These are phyloP conservation scores for Apiosordaria backusii DNA, from an alignment of 495 filamentous ascomycete species.

Conservation along the genomic window DNA sequence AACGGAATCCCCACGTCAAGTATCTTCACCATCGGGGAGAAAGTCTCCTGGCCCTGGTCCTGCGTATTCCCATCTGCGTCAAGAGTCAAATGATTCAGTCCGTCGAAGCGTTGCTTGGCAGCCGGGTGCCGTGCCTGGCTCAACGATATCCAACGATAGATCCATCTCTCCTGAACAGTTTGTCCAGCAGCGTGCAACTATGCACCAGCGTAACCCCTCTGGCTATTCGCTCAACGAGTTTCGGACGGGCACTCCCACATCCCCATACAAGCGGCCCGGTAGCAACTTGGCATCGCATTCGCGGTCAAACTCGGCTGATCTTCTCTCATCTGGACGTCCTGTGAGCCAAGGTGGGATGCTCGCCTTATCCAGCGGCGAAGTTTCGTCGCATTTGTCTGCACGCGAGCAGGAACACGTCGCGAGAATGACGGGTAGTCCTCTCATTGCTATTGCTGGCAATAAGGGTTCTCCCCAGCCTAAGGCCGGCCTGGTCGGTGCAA, in stretches of 20 bases:
- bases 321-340: slow-evolving; percentile 32
- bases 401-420: slow-evolving; percentile 92
- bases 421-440: slow-evolving; percentile 75
- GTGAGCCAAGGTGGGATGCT: slow-evolving; percentile 35
- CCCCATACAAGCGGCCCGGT: slow-evolving; percentile 22
- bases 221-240: slow-evolving; percentile 49
- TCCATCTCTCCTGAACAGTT: slow-evolving; percentile 66
- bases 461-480: slow-evolving; percentile 48
- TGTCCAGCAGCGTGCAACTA: slow-evolving; percentile 76
- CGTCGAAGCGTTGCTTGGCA: slow-evolving; percentile 75
- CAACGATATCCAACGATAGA: slow-evolving; percentile 37
- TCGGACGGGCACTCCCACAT: slow-evolving; percentile 42
- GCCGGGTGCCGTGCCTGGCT: slow-evolving; percentile 55
- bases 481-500: slow-evolving; percentile 68
- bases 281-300: slow-evolving; percentile 39
- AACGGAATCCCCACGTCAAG: slow-evolving; percentile 38
- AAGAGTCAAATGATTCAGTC: slow-evolving; percentile 45
- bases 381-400: slow-evolving; percentile 73
- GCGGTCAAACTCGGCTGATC: slow-evolving; percentile 41
- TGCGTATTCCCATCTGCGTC: slow-evolving; percentile 37
- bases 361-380: slow-evolving; percentile 43
- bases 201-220: slow-evolving; percentile 58
- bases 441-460: slow-evolving; percentile 67
- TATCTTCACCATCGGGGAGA: slow-evolving; percentile 40
- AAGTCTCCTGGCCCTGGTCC: slow-evolving; percentile 39